These are phyloP conservation scores for Komagataella pastoris DNA, from an alignment of 805 yeast species.

Conservation along the genomic window DNA sequence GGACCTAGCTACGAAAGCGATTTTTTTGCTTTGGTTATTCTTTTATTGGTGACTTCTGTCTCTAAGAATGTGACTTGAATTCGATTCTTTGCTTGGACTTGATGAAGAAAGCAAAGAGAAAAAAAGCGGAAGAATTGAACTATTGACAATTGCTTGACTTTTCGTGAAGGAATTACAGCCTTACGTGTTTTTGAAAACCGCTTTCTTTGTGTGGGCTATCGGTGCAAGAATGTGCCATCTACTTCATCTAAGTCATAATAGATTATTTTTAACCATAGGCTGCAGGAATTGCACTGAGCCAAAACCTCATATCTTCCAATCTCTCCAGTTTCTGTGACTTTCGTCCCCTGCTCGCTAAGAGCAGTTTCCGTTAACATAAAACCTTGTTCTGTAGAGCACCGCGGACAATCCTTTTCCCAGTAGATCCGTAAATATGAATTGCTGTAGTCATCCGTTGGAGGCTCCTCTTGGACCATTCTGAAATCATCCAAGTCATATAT, in stretches of 20 bases:
- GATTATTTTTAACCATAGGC: slow-evolving; percentile 71
- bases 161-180: too few relatives aligned
- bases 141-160: background rate
- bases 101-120: background rate
- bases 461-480: slow-evolving; percentile 17
- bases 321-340: slow-evolving; percentile 25
- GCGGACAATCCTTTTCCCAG: slow-evolving; percentile 48
- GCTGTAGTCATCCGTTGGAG: slow-evolving; percentile 16
- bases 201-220: too few relatives aligned
- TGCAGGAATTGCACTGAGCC: slow-evolving; percentile 74
- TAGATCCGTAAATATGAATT: background rate
- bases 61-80: too few relatives aligned
- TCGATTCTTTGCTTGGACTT: background rate
- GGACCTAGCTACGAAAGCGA: background rate
- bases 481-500: slow-evolving; percentile 53
- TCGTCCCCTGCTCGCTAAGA: slow-evolving; percentile 36
- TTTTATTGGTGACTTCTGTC: background rate
- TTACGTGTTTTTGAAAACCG: too few relatives aligned
- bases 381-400: slow-evolving; percentile 42
- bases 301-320: slow-evolving; percentile 47
- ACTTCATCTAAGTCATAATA: slow-evolving; percentile 34
- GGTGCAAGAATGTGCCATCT: background rate
- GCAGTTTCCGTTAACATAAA: slow-evolving; percentile 50
- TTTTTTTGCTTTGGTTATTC: background rate
- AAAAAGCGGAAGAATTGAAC: background rate